Base-by-base conservation (phyloP, 2,329 filamentous ascomycete genomes). In the Ophiostoma fasciatum region DNA sequence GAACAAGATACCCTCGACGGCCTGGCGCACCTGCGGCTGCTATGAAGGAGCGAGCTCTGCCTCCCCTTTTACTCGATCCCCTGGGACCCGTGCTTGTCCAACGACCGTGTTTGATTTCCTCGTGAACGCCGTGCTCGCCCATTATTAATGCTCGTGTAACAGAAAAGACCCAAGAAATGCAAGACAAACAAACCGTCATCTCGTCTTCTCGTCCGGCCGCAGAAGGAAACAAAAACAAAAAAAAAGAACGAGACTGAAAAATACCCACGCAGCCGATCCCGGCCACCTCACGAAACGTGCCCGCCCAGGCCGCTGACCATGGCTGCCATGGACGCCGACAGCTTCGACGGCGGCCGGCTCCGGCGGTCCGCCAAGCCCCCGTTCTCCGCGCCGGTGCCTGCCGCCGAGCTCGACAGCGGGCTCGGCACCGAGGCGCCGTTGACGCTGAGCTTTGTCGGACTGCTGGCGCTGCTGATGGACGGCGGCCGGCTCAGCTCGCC, bases 291-390 rank as follows among this genome's bases (percentile, higher is more conserved):
- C 11, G 33, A 28, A 17, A 42, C 18, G 17, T 45, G 43, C 2
- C 43, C 41, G 10, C 43, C 43, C 21, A 45, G 19, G 4, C 43
- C 41, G 33, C 30, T 41, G 7, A 45, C 41, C 29, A 43, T 31
- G 14, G 43, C 41, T 2, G 43, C 43, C 17, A 45, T 32, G 7
- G 43, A 45, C 8, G 35, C 19, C 11, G 43, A 37, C 33, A 45
- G 33, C 19, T 31, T 32, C 1, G 39, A 40, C 5, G 41, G 23
- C 30, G 25, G 30, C 28, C 19, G 23, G 32, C 6, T 7, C 17
- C 12, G 15, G 14, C 26, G 7, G 19, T 14, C n/a, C n/a, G n/a
- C n/a, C n/a, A n/a, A n/a, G n/a, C n/a, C 25, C 15, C 6, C 28
- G 28, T 27, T 22, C 23, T 22, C 30, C n/a, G 27, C 33, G 9